phyloP scores from a whole-genome alignment of 345 rosid species.

The Lumnitzera littorea region DNA sequence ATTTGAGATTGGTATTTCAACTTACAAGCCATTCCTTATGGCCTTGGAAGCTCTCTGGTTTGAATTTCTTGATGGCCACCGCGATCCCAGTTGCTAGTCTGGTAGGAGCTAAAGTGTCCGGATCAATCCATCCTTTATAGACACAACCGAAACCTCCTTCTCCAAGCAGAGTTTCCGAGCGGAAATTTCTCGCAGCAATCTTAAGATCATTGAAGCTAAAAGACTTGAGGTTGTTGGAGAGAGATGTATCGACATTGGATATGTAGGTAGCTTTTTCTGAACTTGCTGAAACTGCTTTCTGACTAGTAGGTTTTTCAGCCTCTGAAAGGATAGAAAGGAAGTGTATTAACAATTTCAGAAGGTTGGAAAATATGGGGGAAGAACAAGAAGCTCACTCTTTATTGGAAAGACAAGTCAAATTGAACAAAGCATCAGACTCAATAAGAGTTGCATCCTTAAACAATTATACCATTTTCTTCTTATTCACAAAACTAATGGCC shows the following conservation, averaged over 20 bases:
- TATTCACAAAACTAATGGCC: too few relatives aligned
- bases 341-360: too few relatives aligned
- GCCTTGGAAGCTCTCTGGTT: slow-evolving; percentile 61
- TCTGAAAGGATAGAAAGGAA: too few relatives aligned
- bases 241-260: slow-evolving; percentile 18
- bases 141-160: slow-evolving; percentile 73
- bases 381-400: too few relatives aligned
- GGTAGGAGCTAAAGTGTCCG: slow-evolving; percentile 41
- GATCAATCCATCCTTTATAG: slow-evolving; percentile 64
- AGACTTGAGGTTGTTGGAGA: slow-evolving; percentile 34
- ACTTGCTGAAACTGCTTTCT: slow-evolving; percentile 13
- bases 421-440: too few relatives aligned
- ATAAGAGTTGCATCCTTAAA: too few relatives aligned
- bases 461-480: too few relatives aligned
- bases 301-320: too few relatives aligned
- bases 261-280: slow-evolving; percentile 12
- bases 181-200: slow-evolving; percentile 52
- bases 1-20: not conserved
- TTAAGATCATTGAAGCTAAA: slow-evolving; percentile 47
- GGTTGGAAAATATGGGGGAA: too few relatives aligned
- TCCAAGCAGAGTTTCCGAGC: slow-evolving; percentile 45
- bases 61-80: slow-evolving; percentile 61
- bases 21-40: slow-evolving; percentile 80
- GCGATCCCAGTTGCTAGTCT: slow-evolving; percentile 47
- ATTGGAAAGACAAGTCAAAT: too few relatives aligned